phyloP scores from a whole-genome alignment of 305 asterid genomes.

The Fraxinus floribunda region DNA sequence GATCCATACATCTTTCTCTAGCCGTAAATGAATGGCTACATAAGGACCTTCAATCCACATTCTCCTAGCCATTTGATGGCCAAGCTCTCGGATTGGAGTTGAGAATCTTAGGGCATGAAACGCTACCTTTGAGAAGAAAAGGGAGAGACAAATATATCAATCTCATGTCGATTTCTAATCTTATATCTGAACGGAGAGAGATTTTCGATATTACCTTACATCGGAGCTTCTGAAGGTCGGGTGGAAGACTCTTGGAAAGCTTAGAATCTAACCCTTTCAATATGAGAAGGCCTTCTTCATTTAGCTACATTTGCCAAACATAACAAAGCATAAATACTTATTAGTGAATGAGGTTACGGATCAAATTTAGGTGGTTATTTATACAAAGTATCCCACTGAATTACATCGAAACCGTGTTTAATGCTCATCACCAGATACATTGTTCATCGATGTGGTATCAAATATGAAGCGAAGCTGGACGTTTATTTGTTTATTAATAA shows the following conservation, averaged over 20 bases:
- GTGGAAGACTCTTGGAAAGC: constrained; percentile 67
- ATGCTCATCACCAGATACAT: no score
- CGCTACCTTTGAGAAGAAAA: constrained; percentile 42
- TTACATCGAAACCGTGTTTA: background rate
- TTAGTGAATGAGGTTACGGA: background rate
- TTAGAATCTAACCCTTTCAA: constrained; percentile 60
- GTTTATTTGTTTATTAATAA: no score
- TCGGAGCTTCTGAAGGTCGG: constrained; percentile 69
- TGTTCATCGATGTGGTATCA: no score
- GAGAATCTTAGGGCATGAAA: constrained; percentile 62
- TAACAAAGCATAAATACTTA: background rate
- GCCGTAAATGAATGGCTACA: constrained; percentile 50
- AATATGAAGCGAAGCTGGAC: background rate
- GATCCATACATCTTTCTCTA: constrained; percentile 66
- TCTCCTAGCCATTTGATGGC: constrained; percentile 49
- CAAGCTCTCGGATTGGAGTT: constrained; percentile 42
- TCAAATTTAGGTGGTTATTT: background rate
- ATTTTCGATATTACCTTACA: constrained; percentile 46
- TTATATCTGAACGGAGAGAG: background rate
- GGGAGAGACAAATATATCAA: background rate
- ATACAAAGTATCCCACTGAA: background rate
- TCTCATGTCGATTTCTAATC: background rate
- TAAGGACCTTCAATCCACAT: constrained; percentile 73
- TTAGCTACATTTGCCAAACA: constrained; percentile 37
- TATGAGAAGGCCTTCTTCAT: constrained; percentile 58